phyloP scores from a whole-genome alignment of 768 basidiomycete species.

The Lyophyllum atratum region DNA sequence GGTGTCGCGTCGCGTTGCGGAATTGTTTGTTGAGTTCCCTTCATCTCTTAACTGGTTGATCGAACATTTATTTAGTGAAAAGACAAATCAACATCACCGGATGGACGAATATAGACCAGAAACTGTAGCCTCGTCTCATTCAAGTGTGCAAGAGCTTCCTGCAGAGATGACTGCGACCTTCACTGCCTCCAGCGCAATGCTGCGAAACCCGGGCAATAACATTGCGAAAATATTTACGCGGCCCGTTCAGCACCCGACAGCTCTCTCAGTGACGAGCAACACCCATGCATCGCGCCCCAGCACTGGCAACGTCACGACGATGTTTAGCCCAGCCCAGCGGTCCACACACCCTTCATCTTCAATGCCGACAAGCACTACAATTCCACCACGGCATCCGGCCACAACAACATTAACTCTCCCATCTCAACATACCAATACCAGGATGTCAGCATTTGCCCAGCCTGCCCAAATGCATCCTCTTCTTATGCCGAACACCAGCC shows the following conservation, averaged over 20 bases:
- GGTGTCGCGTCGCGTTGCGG: constrained; percentile 39
- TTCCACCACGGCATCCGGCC: not conserved
- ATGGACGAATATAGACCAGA: constrained; percentile 8
- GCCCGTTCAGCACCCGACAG: not conserved
- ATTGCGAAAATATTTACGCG: not conserved
- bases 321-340: not conserved
- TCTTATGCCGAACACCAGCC: not conserved
- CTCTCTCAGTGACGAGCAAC: not conserved
- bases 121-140: constrained; percentile 9
- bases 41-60: constrained; percentile 8
- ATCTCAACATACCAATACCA: not conserved
- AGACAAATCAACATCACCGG: constrained; percentile 23
- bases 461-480: constrained; percentile 9
- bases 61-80: constrained; percentile 24
- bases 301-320: not conserved
- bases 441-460: not conserved
- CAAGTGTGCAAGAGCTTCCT: constrained; percentile 6
- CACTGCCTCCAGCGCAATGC: constrained; percentile 6
- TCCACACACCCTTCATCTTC: not conserved
- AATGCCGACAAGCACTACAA: not conserved
- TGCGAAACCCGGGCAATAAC: not conserved
- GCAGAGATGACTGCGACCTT: not conserved
- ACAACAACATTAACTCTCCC: not conserved
- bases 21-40: constrained; percentile 46
- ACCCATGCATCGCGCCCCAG: not conserved